Base-by-base conservation (phyloP, 371 early-diverging fungal species). In the Zancudomyces culisetae region DNA sequence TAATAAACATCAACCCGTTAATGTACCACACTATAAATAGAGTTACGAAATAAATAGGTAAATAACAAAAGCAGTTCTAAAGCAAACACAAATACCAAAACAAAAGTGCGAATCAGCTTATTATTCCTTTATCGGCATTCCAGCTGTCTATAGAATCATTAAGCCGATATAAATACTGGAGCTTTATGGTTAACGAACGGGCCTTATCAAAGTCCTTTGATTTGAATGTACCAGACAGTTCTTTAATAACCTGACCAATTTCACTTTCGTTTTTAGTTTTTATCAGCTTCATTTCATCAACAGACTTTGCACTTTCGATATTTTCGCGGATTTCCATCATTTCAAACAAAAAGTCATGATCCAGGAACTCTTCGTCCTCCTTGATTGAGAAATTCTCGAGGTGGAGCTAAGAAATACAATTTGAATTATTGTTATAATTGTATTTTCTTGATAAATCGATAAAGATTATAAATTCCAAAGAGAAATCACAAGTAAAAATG, bases 251-350 rank as follows among this genome's bases (percentile, higher is more conserved):
- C n/a, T 43, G 4, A 23, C 30, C 45, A 30, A 51, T 51, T 24
- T 51, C 68, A 63, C 64, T 64, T 53, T 76, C 70, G 47, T 76
- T 81, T 50, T 66, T 63, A 40, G 42, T 40, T 49, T 64, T 67
- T 26, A 80, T 60, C 1, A 56, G 61, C 22, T 72, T 69, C 10
- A 79, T 63, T 24, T 78, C 76, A 27, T 68, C 74, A 50, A 79
- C 76, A 3, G 62, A 63, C 51, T 61, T 58, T 8, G 76, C 78
- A 43, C 75, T 78, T 54, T 86, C 85, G 21, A 85, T 64, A 29
- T 73, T 71, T 58, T 85, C 86, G 56, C 84, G 70, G 22, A 73
- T 66, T 47, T 83, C 83, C 83, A 88, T 77, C 6, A 87, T 77
- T 52, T 83, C 79, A 81, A 84, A 81, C 57, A 90, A 57, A 20